Conservation (phyloP, 1,139 yeast species). For the Candida dubliniensis region DNA sequence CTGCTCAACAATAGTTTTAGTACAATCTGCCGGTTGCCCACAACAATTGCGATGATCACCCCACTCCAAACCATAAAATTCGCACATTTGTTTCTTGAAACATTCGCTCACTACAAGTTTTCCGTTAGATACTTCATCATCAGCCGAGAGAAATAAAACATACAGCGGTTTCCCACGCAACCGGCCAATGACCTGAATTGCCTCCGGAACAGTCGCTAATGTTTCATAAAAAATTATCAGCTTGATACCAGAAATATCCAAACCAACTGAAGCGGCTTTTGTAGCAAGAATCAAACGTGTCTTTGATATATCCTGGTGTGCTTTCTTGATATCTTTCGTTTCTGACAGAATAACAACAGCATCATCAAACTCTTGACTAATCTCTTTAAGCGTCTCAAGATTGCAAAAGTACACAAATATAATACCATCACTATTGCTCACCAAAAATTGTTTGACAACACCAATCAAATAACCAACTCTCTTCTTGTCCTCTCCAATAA, state of each 20-base stretch:
- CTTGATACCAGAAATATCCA: not conserved
- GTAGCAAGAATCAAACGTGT: not conserved
- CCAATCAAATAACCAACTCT: not conserved
- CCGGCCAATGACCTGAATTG: not conserved
- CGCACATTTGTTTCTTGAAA: not conserved
- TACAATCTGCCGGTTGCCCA: too few relatives aligned
- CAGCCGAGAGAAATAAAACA: not conserved
- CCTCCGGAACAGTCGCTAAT: not conserved
- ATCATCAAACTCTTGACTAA: too few relatives aligned
- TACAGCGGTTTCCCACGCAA: not conserved
- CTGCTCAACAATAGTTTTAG: too few relatives aligned
- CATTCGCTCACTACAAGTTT: not conserved
- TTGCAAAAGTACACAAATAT: too few relatives aligned
- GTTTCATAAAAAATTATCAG: not conserved
- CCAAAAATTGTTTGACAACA: not conserved
- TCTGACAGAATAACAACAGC: not conserved
- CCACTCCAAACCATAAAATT: not conserved
- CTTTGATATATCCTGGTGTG: not conserved
- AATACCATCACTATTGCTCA: too few relatives aligned
- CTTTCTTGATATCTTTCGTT: not conserved
- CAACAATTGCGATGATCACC: not conserved
- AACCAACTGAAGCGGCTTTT: not conserved
- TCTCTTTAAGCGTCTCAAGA: too few relatives aligned
- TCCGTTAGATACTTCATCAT: not conserved
- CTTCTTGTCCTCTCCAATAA: not conserved